phyloP scores from a whole-genome alignment of 257 asterid species.

The Nicotiana noctiflora region DNA sequence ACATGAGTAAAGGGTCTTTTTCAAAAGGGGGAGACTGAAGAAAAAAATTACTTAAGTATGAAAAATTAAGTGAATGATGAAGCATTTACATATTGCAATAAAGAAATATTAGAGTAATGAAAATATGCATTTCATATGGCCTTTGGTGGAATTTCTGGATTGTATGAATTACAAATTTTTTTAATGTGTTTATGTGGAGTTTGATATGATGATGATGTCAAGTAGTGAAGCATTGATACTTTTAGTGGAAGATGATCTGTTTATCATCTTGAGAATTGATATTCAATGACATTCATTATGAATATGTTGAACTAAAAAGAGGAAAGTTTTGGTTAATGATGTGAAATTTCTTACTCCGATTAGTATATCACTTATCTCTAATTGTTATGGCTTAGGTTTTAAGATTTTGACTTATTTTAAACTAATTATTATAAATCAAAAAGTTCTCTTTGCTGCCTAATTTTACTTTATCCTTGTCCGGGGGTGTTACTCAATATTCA shows the following conservation, averaged over 20 bases:
- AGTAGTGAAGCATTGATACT: not conserved
- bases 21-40: not conserved
- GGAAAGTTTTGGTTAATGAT: not conserved
- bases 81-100: not conserved
- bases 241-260: constrained; percentile 21
- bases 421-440: not conserved
- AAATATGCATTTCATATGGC: not conserved
- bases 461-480: too few species aligned
- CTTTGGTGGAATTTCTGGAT: not conserved
- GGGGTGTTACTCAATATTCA: too few species aligned
- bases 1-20: not conserved
- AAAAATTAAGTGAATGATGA: not conserved
- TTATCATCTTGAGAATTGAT: constrained; percentile 4
- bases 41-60: not conserved
- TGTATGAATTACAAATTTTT: not conserved
- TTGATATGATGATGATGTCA: constrained; percentile 13
- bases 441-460: not conserved
- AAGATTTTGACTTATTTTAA: not conserved
- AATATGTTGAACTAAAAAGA: not conserved
- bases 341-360: not conserved
- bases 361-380: not conserved
- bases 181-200: constrained; percentile 4
- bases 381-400: not conserved
- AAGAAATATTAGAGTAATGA: not conserved
- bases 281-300: not conserved